Conservation (phyloP, 1,139 yeast species). For the Fermentozyma sake region DNA sequence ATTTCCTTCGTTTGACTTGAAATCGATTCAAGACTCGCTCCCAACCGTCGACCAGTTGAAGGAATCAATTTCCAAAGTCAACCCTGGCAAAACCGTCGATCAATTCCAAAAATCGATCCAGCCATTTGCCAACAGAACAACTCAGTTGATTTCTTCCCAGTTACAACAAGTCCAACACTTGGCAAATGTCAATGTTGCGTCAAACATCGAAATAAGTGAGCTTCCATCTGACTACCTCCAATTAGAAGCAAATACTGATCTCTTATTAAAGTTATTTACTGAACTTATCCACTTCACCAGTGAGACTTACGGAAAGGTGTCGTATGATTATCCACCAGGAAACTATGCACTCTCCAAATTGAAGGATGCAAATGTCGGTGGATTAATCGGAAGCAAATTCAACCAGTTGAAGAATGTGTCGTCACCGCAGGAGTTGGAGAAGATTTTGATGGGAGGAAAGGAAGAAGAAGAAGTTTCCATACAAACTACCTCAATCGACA, state of each 20-base stretch:
- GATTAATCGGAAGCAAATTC: slow-evolving; percentile 49
- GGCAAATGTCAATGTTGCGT: slow-evolving; percentile 22
- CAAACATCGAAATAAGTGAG: slow-evolving; percentile 48
- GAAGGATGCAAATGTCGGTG: slow-evolving; percentile 61
- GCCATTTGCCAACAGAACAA: slow-evolving; percentile 41
- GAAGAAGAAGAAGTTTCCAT: slow-evolving; percentile 17
- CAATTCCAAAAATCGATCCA: slow-evolving; percentile 39
- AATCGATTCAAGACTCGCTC: slow-evolving; percentile 43
- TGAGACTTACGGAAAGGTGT: slow-evolving; percentile 59
- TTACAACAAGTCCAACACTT: slow-evolving; percentile 43
- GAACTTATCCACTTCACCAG: slow-evolving; percentile 53
- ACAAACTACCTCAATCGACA: slow-evolving; percentile 29
- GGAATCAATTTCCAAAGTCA: slow-evolving; percentile 37
- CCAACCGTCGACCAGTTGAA: slow-evolving; percentile 38
- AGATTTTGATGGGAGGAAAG: slow-evolving; percentile 29
- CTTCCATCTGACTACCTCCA: slow-evolving; percentile 68
- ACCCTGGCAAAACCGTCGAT: slow-evolving; percentile 37
- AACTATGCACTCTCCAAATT: slow-evolving; percentile 40
- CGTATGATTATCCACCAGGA: slow-evolving; percentile 75
- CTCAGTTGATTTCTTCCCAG: slow-evolving; percentile 34
- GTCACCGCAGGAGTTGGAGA: slow-evolving; percentile 63
- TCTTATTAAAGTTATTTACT: slow-evolving; percentile 54
- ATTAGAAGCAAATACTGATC: slow-evolving; percentile 63
- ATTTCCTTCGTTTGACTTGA: slow-evolving; percentile 46
- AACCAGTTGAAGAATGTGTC: slow-evolving; percentile 56